These are phyloP conservation scores for Prunella vulgaris DNA, from an alignment of 257 asterid species.

Conservation along the genomic window DNA sequence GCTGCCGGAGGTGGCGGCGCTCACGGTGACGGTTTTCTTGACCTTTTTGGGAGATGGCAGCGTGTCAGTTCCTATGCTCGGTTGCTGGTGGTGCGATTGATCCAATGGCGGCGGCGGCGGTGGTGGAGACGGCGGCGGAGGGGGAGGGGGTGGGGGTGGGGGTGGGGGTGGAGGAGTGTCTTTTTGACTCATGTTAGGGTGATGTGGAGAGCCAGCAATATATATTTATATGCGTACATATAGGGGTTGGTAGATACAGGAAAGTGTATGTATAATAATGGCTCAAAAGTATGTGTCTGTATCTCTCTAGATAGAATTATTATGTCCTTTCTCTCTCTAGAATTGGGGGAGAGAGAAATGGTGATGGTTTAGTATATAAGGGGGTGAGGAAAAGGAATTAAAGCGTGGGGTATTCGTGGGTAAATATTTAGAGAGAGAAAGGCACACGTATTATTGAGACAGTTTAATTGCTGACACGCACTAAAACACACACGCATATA, in stretches of 20 bases:
- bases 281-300: neutral
- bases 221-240: slow-evolving; percentile 15
- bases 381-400: neutral
- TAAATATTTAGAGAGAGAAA: neutral
- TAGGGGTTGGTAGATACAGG: too few relatives aligned
- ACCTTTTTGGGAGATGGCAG: slow-evolving; percentile 35
- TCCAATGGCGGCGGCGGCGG: neutral
- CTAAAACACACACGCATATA: too few relatives aligned
- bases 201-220: slow-evolving; percentile 23
- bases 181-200: slow-evolving; percentile 34
- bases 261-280: neutral
- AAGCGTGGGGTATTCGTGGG: slow-evolving; percentile 43
- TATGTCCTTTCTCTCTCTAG: neutral
- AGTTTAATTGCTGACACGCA: too few relatives aligned
- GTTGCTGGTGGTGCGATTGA: slow-evolving; percentile 24
- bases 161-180: slow-evolving; percentile 19
- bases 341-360: too few relatives aligned
- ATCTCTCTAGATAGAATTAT: neutral
- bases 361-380: neutral
- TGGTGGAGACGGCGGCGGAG: neutral
- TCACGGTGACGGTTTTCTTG: slow-evolving; percentile 19
- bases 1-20: too few relatives aligned
- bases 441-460: too few relatives aligned
- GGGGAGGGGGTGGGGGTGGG: too few relatives aligned
- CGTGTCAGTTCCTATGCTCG: slow-evolving; percentile 18